These are phyloP conservation scores for Nakazawaea ishiwadae DNA, from an alignment of 805 yeast genomes.

Conservation along the genomic window DNA sequence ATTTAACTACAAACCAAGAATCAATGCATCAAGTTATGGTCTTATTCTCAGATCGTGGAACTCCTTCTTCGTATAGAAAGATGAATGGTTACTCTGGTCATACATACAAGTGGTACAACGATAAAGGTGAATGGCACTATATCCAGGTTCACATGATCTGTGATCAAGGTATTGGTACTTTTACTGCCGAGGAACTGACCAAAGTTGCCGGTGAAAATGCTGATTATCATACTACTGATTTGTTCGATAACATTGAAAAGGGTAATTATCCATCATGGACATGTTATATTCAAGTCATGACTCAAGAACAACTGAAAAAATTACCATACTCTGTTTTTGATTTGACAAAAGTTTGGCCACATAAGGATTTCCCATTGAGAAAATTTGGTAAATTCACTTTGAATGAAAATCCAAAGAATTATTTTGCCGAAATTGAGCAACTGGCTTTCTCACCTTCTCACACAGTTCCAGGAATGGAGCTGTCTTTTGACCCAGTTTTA, in stretches of 20 bases:
- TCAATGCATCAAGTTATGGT: slow-evolving; percentile 70
- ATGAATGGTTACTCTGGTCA: slow-evolving; percentile 88
- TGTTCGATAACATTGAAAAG: slow-evolving; percentile 70
- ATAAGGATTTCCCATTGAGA: slow-evolving; percentile 78
- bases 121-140: slow-evolving; percentile 70
- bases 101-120: slow-evolving; percentile 75
- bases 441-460: slow-evolving; percentile 84
- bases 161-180: slow-evolving; percentile 49
- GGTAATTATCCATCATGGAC: slow-evolving; percentile 86
- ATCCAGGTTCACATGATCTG: slow-evolving; percentile 72
- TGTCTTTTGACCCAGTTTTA: slow-evolving; percentile 80
- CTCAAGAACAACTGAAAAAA: slow-evolving; percentile 70
- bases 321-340: slow-evolving; percentile 82
- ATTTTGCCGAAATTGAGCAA: slow-evolving; percentile 84
- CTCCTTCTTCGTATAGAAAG: slow-evolving; percentile 68
- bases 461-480: slow-evolving; percentile 79
- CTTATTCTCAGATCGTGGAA: slow-evolving; percentile 78
- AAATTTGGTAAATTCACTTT: slow-evolving; percentile 75
- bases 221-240: slow-evolving; percentile 75
- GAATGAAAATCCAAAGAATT: slow-evolving; percentile 82
- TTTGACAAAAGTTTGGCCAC: slow-evolving; percentile 92
- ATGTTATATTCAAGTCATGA: slow-evolving; percentile 80
- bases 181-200: slow-evolving; percentile 64
- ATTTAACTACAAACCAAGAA: slow-evolving; percentile 68
- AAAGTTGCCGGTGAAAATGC: slow-evolving; percentile 72